These are phyloP conservation scores for Neonectria punicea DNA, from an alignment of 2,329 filamentous ascomycete species.

Conservation along the genomic window DNA sequence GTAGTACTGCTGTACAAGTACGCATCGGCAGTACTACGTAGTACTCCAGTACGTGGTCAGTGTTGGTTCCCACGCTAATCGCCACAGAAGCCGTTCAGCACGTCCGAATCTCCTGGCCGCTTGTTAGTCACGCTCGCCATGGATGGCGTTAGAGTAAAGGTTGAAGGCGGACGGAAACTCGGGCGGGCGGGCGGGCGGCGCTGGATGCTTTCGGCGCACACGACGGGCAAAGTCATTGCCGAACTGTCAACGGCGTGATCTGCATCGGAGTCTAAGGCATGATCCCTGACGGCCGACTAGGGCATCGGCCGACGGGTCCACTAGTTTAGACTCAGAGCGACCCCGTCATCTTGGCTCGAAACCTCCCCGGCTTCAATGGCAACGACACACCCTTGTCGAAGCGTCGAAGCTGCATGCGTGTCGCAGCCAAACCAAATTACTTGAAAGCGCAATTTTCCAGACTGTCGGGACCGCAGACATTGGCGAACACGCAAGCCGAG, in stretches of 20 bases:
- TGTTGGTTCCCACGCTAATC: not conserved
- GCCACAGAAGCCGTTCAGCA: not conserved
- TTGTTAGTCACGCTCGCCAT: not conserved
- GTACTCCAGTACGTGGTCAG: too few relatives aligned
- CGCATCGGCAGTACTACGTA: too few relatives aligned
- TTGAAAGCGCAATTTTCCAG: constrained; percentile 50
- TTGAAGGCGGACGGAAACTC: constrained; percentile 19
- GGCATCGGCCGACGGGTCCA: constrained; percentile 34
- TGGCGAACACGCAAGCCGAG: constrained; percentile 39
- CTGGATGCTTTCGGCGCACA: constrained; percentile 27
- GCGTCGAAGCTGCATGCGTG: constrained; percentile 34
- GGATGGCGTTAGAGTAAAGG: not conserved
- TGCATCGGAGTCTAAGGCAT: constrained; percentile 44
- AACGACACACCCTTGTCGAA: constrained; percentile 22
- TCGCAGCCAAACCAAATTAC: constrained; percentile 44
- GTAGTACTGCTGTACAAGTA: too few relatives aligned
- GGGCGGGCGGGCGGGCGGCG: constrained; percentile 17
- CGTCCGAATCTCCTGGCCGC: not conserved
- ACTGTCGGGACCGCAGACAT: constrained; percentile 47
- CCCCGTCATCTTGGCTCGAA: constrained; percentile 40
- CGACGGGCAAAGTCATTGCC: constrained; percentile 34
- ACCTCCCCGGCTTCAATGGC: constrained; percentile 31
- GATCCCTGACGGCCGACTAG: constrained; percentile 39
- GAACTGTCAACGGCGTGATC: constrained; percentile 46
- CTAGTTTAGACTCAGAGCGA: constrained; percentile 39